These are phyloP conservation scores for Penicillium occitanis DNA, from an alignment of 2,329 filamentous ascomycete species.

Conservation along the genomic window DNA sequence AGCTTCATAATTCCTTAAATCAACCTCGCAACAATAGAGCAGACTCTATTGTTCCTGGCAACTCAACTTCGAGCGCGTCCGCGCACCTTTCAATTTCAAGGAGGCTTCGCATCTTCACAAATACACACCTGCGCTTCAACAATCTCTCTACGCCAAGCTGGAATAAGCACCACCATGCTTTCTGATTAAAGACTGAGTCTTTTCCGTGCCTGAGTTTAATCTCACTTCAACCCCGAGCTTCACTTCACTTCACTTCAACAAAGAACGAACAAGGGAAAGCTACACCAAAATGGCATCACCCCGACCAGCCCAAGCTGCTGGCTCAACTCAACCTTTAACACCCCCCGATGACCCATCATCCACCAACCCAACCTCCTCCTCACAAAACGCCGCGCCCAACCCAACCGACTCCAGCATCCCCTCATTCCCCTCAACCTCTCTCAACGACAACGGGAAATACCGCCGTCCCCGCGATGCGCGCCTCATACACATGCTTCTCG, in stretches of 20 bases:
- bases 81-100: too few species aligned
- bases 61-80: too few species aligned
- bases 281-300: conserved; percentile 36
- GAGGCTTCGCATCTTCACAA: neutral
- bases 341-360: conserved; percentile 43
- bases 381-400: conserved; percentile 27
- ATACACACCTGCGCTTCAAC: neutral
- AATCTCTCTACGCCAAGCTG: neutral
- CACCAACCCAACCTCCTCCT: conserved; percentile 28
- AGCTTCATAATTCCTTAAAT: neutral
- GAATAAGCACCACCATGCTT: conserved; percentile 3
- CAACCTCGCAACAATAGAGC: neutral
- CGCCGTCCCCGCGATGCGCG: conserved; percentile 52
- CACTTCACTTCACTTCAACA: neutral
- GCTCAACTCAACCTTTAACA: conserved; percentile 42
- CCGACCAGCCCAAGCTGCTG: conserved; percentile 33
- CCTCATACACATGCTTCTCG: conserved; percentile 52
- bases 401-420: conserved; percentile 33
- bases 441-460: conserved; percentile 49
- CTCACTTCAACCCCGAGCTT: neutral
- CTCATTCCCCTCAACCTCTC: conserved; percentile 44
- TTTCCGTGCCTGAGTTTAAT: neutral
- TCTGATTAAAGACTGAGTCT: neutral
- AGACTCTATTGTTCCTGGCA: neutral
- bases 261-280: neutral